phyloP scores from a whole-genome alignment of 148 eudicot genomes.

The Camellia sinensis region DNA sequence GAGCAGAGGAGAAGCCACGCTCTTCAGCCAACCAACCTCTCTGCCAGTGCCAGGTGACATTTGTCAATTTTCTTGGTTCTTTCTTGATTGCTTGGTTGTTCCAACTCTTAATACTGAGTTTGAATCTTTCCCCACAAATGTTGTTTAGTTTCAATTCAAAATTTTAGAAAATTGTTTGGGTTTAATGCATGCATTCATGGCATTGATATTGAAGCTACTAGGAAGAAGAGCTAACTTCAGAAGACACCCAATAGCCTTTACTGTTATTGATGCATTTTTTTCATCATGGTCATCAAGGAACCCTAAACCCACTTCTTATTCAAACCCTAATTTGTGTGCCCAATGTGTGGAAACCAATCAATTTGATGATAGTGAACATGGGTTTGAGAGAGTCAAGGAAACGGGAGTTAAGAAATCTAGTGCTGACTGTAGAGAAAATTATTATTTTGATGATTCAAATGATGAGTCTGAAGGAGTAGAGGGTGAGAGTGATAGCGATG shows the following conservation, averaged over 20 bases:
- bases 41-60: background rate
- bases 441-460: constrained; percentile 11
- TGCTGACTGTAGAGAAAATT: constrained; percentile 4
- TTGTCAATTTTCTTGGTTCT: background rate
- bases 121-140: background rate
- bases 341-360: constrained; percentile 12
- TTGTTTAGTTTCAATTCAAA: background rate
- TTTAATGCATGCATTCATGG: constrained; percentile 10
- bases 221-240: background rate
- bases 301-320: constrained; percentile 14
- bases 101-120: background rate
- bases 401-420: constrained; percentile 18
- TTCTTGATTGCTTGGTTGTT: background rate
- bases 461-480: constrained; percentile 23
- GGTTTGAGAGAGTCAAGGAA: constrained; percentile 9
- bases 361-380: constrained; percentile 14
- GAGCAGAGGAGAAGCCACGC: too few relatives aligned
- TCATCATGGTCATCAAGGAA: constrained; percentile 15
- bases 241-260: constrained; percentile 1
- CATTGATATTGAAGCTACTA: constrained; percentile 16
- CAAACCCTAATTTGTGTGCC: background rate
- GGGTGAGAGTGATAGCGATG: constrained; percentile 7
- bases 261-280: constrained; percentile 5
- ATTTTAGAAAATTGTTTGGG: background rate
- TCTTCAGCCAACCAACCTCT: too few relatives aligned